These are phyloP conservation scores for Ceratobasidium sp. DNA, from an alignment of 1,284 basidiomycete species.

Conservation along the genomic window DNA sequence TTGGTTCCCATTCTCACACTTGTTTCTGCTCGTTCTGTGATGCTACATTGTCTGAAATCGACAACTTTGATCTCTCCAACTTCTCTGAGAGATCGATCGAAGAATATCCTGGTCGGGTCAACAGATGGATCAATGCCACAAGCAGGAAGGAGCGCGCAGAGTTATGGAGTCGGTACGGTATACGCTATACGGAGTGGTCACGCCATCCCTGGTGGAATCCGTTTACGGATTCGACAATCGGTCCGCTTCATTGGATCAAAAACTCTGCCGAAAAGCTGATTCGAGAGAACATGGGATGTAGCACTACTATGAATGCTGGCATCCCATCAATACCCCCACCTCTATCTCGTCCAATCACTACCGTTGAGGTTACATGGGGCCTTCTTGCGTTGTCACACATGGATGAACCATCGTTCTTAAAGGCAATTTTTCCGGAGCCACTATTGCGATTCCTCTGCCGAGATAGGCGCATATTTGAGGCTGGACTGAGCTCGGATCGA, in stretches of 20 bases:
- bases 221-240: neutral
- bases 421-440: neutral
- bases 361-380: neutral
- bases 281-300: constrained; percentile 17
- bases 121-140: neutral
- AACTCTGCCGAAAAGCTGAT: constrained; percentile 1
- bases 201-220: neutral
- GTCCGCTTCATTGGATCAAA: constrained; percentile 1
- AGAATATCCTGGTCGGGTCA: no score
- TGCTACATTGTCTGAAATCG: neutral
- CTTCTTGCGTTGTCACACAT: no score
- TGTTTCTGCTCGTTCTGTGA: constrained; percentile 4
- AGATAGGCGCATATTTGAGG: neutral
- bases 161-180: neutral
- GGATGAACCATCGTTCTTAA: neutral
- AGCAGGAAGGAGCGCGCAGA: neutral
- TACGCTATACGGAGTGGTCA: constrained; percentile 4
- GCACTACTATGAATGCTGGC: neutral
- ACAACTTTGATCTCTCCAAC: neutral
- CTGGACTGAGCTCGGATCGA: neutral
- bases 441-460: neutral
- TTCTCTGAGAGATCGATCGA: neutral
- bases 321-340: neutral
- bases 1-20: neutral
- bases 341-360: neutral